Conservation (phyloP, 441 rosid species). For the Biscutella auriculata region DNA sequence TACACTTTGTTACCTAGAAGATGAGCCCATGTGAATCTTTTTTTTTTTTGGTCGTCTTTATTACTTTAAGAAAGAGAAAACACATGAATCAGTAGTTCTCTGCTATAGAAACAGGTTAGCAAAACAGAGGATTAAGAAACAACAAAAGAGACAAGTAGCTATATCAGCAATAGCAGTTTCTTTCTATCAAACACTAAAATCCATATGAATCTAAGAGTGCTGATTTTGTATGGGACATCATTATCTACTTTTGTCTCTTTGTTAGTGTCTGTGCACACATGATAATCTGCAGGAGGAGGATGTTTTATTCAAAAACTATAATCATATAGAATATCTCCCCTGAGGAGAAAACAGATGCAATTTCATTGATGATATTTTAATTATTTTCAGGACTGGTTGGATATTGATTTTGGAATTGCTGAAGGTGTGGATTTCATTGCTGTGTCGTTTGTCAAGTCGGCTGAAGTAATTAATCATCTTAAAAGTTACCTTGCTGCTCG, state of each 20-base stretch:
- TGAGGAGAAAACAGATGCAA: not conserved
- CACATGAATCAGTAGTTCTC: too few species aligned
- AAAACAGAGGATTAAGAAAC: not conserved
- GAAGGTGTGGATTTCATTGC: conserved; percentile 96
- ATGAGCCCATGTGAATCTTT: not conserved
- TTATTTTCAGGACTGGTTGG: conserved; percentile 82
- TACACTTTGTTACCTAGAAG: not conserved
- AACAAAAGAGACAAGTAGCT: not conserved
- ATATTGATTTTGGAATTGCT: conserved; percentile 89
- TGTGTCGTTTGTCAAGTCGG: conserved; percentile 92
- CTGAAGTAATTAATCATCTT: conserved; percentile 91
- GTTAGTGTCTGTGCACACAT: not conserved
- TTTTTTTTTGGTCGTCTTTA: too few species aligned
- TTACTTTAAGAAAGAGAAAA: too few species aligned
- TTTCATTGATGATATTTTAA: not conserved
- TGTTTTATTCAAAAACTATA: not conserved
- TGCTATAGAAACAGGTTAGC: too few species aligned
- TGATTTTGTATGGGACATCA: not conserved
- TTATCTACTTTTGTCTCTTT: not conserved
- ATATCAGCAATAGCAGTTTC: not conserved
- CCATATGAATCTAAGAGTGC: not conserved
- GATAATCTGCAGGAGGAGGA: not conserved
- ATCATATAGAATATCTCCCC: not conserved
- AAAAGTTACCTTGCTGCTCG: conserved; percentile 93
- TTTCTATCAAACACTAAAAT: not conserved